phyloP scores from a whole-genome alignment of 2,329 filamentous ascomycete species.

The Pestalotiopsis sp. region DNA sequence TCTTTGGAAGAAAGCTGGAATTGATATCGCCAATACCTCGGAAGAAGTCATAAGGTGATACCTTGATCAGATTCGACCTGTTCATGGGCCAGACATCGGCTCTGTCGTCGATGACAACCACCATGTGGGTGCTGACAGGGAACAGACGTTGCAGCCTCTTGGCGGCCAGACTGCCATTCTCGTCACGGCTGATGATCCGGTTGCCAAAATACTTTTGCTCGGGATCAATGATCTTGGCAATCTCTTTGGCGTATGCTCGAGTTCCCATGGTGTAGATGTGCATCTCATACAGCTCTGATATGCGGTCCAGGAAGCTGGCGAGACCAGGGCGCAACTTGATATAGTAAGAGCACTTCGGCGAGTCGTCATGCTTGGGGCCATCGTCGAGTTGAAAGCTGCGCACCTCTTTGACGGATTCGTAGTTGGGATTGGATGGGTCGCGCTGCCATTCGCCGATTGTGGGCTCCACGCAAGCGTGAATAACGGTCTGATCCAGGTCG shows the following conservation, averaged over 20 bases:
- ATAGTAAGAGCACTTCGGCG: constrained; percentile 88
- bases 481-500: constrained; percentile 97
- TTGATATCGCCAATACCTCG: constrained; percentile 98
- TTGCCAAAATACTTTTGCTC: constrained; percentile 89
- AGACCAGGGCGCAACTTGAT: constrained; percentile 95
- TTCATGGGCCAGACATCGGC: constrained; percentile 95
- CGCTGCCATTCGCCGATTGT: constrained; percentile 95
- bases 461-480: constrained; percentile 95
- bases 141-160: constrained; percentile 92
- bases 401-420: constrained; percentile 88
- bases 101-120: constrained; percentile 96
- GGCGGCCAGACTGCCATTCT: constrained; percentile 89
- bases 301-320: constrained; percentile 74
- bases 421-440: constrained; percentile 86
- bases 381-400: constrained; percentile 90
- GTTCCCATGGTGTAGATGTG: constrained; percentile 99
- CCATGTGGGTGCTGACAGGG: constrained; percentile 97
- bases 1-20: constrained; percentile 91
- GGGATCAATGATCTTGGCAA: constrained; percentile 91
- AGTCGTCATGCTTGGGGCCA: constrained; percentile 65
- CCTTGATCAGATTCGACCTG: constrained; percentile 90
- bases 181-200: constrained; percentile 92
- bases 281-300: constrained; percentile 85
- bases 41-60: constrained; percentile 96
- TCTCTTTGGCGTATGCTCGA: constrained; percentile 89